phyloP scores from a whole-genome alignment of 73 alveolate genomes.

The Diophrys sp. region DNA sequence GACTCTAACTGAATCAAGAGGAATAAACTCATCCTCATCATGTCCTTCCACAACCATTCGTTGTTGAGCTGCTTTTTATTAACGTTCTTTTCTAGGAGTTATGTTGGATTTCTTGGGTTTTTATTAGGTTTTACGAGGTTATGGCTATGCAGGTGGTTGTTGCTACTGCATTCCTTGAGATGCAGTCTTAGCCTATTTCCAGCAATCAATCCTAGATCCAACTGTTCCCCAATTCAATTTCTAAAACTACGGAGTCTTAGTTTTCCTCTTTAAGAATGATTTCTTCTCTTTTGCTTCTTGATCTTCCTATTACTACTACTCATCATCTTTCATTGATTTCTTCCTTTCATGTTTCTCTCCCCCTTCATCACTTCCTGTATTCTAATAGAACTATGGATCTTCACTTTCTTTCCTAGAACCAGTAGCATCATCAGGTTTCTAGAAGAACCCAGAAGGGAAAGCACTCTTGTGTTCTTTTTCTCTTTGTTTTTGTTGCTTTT shows the following conservation, averaged over 20 bases:
- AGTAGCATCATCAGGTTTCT: background rate
- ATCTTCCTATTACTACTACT: background rate
- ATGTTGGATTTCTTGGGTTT: too few species aligned
- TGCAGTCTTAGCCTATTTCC: background rate
- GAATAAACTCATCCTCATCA: background rate
- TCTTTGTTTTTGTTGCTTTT: background rate
- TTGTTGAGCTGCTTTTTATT: too few species aligned
- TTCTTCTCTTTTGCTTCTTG: background rate
- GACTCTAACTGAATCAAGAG: background rate
- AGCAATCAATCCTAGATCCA: slow-evolving; percentile 14
- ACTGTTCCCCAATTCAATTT: slow-evolving; percentile 18
- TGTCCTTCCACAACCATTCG: background rate
- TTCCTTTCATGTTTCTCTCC: background rate
- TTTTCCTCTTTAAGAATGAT: slow-evolving; percentile 14
- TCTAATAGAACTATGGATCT: background rate
- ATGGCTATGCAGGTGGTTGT: too few species aligned
- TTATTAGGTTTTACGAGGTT: too few species aligned
- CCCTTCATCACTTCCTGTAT: background rate
- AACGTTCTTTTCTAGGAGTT: too few species aligned
- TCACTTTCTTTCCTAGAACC: background rate
- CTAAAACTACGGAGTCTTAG: slow-evolving; percentile 11
- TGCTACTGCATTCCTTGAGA: background rate
- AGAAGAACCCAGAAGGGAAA: slow-evolving; percentile 19
- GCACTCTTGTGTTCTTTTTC: background rate
- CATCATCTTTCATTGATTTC: slow-evolving; percentile 5